phyloP scores from a whole-genome alignment of 805 yeast species.

The Millerago galiae region DNA sequence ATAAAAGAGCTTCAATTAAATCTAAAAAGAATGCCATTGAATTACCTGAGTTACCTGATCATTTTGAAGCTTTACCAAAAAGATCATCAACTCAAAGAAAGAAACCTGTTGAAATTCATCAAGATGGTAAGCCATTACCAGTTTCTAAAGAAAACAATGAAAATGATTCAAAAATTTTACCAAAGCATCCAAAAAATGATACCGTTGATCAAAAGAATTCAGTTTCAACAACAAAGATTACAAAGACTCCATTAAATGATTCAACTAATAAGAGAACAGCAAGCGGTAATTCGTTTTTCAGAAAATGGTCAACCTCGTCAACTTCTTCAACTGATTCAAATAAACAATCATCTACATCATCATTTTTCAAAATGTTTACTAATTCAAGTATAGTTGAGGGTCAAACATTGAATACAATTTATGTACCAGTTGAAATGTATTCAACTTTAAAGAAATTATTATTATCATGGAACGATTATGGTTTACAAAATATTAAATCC shows the following conservation, averaged over 20 bases:
- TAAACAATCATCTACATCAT: slow-evolving; percentile 13
- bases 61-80: slow-evolving; percentile 9
- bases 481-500: slow-evolving; percentile 49
- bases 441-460: slow-evolving; percentile 58
- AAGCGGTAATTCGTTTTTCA: slow-evolving; percentile 21
- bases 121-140: slow-evolving; percentile 7
- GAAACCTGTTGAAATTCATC: slow-evolving; percentile 27
- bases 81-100: slow-evolving; percentile 4
- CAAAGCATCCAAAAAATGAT: slow-evolving; percentile 8
- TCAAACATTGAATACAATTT: slow-evolving; percentile 26
- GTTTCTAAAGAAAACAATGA: slow-evolving; percentile 9
- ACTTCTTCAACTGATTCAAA: slow-evolving; percentile 16
- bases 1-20: background rate
- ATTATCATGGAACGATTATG: slow-evolving; percentile 65
- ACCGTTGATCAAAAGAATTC: slow-evolving; percentile 12
- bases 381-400: slow-evolving; percentile 11
- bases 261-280: slow-evolving; percentile 20
- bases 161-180: slow-evolving; percentile 13
- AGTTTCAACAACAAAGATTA: slow-evolving; percentile 11
- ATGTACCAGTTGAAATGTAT: slow-evolving; percentile 45
- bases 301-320: slow-evolving; percentile 23
- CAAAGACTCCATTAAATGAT: slow-evolving; percentile 14
- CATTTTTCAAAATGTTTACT: slow-evolving; percentile 29
- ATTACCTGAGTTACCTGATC: slow-evolving; percentile 23
- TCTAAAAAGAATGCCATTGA: slow-evolving; percentile 6